Evolutionary conservation across 192 early-diverging fungal genomes (phyloP).

Genomic region (Linderina pennispora): DNA sequence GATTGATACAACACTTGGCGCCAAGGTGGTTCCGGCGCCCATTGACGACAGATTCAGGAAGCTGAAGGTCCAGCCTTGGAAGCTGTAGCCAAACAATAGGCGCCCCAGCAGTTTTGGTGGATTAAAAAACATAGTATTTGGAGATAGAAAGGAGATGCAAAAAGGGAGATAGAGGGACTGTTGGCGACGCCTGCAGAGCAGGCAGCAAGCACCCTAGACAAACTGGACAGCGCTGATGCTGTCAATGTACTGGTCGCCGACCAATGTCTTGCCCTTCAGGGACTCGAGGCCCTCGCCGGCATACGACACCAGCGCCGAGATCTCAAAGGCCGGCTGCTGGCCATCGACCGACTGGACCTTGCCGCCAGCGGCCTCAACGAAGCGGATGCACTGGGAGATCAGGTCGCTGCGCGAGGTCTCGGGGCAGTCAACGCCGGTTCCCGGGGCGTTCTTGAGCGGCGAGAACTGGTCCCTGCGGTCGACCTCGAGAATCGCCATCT

Average conservation of each 20-base stretch:
- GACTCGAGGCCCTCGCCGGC: constrained; percentile 87
- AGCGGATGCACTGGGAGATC: constrained; percentile 79
- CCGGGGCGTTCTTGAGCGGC: constrained; percentile 96
- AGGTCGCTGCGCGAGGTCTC: constrained; percentile 91
- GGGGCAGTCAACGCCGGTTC: constrained; percentile 78
- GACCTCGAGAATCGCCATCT: constrained; percentile 89
- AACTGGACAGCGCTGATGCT: constrained; percentile 18
- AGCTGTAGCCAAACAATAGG: no score
- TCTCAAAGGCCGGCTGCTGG: constrained; percentile 59
- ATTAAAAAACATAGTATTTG: no score
- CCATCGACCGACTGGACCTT: constrained; percentile 53
- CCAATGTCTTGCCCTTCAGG: constrained; percentile 58
- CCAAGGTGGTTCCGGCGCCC: no score
- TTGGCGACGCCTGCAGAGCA: no score
- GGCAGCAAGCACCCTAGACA: no score
- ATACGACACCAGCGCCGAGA: constrained; percentile 87
- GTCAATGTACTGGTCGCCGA: constrained; percentile 25
- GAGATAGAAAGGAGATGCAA: neutral
- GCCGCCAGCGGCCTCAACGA: constrained; percentile 80
- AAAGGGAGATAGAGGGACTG: neutral
- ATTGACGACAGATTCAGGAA: no score
- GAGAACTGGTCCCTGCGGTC: constrained; percentile 94
- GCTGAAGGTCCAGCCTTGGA: no score
- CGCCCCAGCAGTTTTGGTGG: no score
- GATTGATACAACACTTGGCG: no score